Evolutionary conservation across 2,329 filamentous ascomycete species (phyloP), one percentile per base, ranked within the genome.

Genomic region (Colletotrichum horii): DNA sequence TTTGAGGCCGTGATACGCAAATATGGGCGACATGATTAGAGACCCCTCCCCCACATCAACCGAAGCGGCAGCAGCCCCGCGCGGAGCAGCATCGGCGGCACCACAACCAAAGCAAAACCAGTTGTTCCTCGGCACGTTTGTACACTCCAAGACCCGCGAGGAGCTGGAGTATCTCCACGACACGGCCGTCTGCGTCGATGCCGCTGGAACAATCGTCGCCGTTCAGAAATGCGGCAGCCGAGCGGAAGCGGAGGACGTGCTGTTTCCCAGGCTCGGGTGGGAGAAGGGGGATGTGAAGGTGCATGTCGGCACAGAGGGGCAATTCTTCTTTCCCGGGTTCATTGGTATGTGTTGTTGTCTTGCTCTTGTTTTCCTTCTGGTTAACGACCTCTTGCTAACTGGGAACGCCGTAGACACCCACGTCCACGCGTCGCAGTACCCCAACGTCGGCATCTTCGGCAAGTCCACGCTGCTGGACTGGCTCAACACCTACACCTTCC

Each of bases 401-500:
- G 8, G 32, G 43, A 22, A 14, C 2, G 58, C 32, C 24, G n/a
- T 77, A 96, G 96, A 99, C 84, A 98, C 97, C 1, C 97, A 99
- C 83, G 94, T 98, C 74, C 97, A 99, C 83, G 97, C 97, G 11
- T 91, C 96, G 0, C 97, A 99, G 86, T 98, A 98, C 81, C 96
- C 96, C 74, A 99, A 99, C 82, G 92, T 92, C 2, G 97, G 97
- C 75, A 93, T 99, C 78, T 98, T 98, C 82, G 97, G 97, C 81
- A 97, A 96, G 78, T 94, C 95, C 0, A 98, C 96, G 0, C 92
- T 99, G 36, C 91, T 99, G 16, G 94, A 97, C 85, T 99, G 97
- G 97, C 89, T 99, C 7, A 91, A 96, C 80, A 97, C 89, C 19
- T 98, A 99, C 87, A 99, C 97, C 0, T 99, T 98, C 82, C 97